Evolutionary conservation across 495 filamentous ascomycete species (phyloP).

Genomic region (Annulohypoxylon bovei): DNA sequence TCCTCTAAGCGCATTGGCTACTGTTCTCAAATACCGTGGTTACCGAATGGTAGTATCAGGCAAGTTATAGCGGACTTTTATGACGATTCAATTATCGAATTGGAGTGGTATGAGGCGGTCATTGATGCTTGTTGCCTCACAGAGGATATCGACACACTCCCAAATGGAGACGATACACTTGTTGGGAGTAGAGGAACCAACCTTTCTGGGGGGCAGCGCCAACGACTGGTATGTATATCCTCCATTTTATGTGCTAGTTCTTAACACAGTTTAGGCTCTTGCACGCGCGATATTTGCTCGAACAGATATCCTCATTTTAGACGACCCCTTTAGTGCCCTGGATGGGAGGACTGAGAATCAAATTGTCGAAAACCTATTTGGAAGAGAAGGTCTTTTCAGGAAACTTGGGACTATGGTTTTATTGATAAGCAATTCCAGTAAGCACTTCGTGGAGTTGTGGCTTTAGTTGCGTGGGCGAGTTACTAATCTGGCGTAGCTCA

Average conservation of each 20-base stretch:
- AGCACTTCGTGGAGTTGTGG: not conserved
- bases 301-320: constrained; percentile 44
- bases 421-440: constrained; percentile 48
- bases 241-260: not conserved
- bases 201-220: constrained; percentile 73
- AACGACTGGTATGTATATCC: constrained; percentile 58
- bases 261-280: constrained; percentile 43
- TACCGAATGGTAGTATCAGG: constrained; percentile 52
- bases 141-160: constrained; percentile 65
- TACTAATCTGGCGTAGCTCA: constrained; percentile 36
- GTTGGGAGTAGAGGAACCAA: constrained; percentile 72
- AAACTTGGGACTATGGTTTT: constrained; percentile 45
- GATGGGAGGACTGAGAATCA: constrained; percentile 48
- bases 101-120: constrained; percentile 65
- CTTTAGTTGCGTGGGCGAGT: not conserved
- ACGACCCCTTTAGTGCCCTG: constrained; percentile 50
- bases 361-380: constrained; percentile 48
- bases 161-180: constrained; percentile 65
- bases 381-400: constrained; percentile 42
- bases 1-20: constrained; percentile 38
- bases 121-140: constrained; percentile 66
- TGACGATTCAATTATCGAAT: constrained; percentile 39
- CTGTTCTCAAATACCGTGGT: constrained; percentile 49
- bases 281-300: constrained; percentile 54
- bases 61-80: constrained; percentile 51